Conservation (phyloP, 805 yeast species). For the Lipomyces sp. region DNA sequence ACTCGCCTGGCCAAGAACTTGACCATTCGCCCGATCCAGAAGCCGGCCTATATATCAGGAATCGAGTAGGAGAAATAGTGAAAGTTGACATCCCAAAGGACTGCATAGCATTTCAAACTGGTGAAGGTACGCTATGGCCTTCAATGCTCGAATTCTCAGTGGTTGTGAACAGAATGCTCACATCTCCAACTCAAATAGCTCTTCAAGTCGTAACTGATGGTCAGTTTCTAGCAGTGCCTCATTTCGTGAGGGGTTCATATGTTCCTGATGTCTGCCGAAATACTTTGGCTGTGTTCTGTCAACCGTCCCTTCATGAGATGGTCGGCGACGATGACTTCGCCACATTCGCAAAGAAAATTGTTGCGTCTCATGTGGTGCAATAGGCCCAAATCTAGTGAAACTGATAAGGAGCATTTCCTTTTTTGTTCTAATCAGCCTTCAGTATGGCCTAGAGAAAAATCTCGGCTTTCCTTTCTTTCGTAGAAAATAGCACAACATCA, state of each 20-base stretch:
- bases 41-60: conserved; percentile 52
- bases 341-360: conserved; percentile 45
- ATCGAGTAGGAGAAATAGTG: conserved; percentile 45
- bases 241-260: conserved; percentile 49
- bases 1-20: conserved; percentile 29
- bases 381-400: background rate
- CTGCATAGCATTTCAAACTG: conserved; percentile 61
- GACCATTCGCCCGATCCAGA: conserved; percentile 44
- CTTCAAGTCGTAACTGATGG: conserved; percentile 50
- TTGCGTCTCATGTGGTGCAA: conserved; percentile 28
- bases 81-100: conserved; percentile 54
- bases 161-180: no score
- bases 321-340: conserved; percentile 51
- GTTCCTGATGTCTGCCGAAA: conserved; percentile 45
- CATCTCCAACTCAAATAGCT: conserved; percentile 34
- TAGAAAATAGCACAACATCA: conserved; percentile 1
- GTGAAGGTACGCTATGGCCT: conserved; percentile 37
- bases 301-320: conserved; percentile 52
- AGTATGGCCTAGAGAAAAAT: no score
- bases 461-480: no score
- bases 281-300: conserved; percentile 61
- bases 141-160: background rate
- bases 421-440: no score
- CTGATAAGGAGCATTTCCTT: no score
- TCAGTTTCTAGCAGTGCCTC: conserved; percentile 56